Evolutionary conservation across 2,329 filamentous ascomycete species (phyloP).

Genomic region (Dothistroma pini): DNA sequence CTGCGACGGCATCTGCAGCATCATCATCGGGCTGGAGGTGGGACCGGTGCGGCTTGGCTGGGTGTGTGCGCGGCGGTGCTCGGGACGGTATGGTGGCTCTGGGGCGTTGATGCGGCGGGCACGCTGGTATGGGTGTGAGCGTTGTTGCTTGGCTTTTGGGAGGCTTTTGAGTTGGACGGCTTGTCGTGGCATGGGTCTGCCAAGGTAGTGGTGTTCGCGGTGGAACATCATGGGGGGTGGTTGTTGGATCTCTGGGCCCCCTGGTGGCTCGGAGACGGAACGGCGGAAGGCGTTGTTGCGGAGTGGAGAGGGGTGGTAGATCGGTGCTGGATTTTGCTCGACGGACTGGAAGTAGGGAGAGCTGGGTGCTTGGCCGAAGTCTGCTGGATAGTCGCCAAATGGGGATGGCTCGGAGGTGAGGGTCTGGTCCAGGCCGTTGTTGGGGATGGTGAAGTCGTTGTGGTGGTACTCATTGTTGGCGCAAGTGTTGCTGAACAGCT

Average conservation of each 20-base stretch:
- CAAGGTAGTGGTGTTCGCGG: constrained; percentile 25
- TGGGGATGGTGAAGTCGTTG: constrained; percentile 1
- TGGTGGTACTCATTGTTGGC: constrained; percentile 8
- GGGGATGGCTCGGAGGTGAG: constrained; percentile 11
- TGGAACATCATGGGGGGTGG: constrained; percentile 22
- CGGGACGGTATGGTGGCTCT: constrained; percentile 10
- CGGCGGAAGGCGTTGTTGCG: constrained; percentile 21
- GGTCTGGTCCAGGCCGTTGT: constrained; percentile 13
- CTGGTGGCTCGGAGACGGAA: constrained; percentile 28
- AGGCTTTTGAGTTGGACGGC: constrained; percentile 14
- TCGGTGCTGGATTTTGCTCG: constrained; percentile 13
- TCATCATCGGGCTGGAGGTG: constrained; percentile 18
- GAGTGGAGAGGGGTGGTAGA: constrained; percentile 12
- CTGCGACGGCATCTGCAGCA: constrained; percentile 8
- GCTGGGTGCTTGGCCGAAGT: constrained; percentile 7
- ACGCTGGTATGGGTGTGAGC: constrained; percentile 15
- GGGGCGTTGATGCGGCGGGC: not conserved
- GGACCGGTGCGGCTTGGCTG: constrained; percentile 17
- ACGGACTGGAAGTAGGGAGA: constrained; percentile 26
- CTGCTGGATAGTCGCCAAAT: constrained; percentile 18
- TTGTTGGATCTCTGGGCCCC: constrained; percentile 6
- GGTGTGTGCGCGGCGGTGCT: constrained; percentile 12
- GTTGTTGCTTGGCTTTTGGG: constrained; percentile 15
- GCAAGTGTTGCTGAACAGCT: constrained; percentile 13
- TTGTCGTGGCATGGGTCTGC: constrained; percentile 8